Percentiles rank a stretch among this genome's conserved stretches.
phyloP scores from a whole-genome alignment of 2,329 filamentous ascomycete species.

The Aureobasidium sp. region DNA sequence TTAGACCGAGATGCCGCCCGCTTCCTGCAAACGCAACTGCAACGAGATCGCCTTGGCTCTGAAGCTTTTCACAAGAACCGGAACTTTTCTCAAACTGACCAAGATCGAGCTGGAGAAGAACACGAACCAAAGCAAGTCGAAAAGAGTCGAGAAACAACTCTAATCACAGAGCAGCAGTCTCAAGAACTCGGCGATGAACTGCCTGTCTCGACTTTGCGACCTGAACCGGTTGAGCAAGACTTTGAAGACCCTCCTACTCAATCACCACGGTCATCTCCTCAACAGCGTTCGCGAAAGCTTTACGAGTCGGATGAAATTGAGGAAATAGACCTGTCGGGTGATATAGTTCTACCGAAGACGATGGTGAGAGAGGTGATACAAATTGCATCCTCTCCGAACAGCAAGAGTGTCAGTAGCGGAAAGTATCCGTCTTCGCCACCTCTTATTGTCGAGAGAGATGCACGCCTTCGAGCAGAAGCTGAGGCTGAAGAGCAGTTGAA shows the following conservation, averaged over 20 bases:
- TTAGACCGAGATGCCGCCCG: constrained; percentile 18
- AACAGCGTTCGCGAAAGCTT: background rate
- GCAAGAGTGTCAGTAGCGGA: constrained; percentile 14
- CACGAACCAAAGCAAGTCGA: background rate
- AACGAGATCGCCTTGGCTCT: background rate
- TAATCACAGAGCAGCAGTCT: background rate
- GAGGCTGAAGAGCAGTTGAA: background rate
- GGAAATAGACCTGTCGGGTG: constrained; percentile 10
- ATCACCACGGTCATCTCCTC: background rate
- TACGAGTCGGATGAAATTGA: constrained; percentile 2
- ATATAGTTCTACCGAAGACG: background rate
- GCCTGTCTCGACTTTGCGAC: background rate
- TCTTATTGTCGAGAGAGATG: constrained; percentile 1
- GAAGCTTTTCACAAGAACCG: background rate
- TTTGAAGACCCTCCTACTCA: background rate
- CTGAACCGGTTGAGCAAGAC: background rate
- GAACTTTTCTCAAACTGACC: background rate
- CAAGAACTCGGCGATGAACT: constrained; percentile 1
- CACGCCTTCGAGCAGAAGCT: background rate
- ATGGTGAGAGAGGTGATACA: background rate
- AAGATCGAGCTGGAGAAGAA: background rate
- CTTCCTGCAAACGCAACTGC: constrained; percentile 17
- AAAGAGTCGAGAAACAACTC: background rate
- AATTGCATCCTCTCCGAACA: constrained; percentile 7
- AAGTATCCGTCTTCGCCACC: constrained; percentile 16